A percentile compares a stretch with the other conserved stretches of the same genome.
These are phyloP conservation scores for Tetracladium maxilliforme DNA, from an alignment of 2,329 filamentous ascomycete genomes.

Conservation along the genomic window DNA sequence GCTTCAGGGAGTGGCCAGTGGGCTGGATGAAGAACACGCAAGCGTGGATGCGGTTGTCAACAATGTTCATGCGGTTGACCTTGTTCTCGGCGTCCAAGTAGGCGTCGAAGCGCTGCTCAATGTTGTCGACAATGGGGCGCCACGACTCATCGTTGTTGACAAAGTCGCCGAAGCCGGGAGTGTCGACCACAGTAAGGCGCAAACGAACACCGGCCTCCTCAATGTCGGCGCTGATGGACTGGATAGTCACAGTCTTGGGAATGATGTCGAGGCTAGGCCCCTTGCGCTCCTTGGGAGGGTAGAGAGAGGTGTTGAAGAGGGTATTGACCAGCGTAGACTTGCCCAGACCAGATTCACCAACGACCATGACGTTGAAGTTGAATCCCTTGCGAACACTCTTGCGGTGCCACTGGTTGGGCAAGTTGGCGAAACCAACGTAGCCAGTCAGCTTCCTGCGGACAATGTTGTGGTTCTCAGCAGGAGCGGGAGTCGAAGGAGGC, in stretches of 20 bases:
- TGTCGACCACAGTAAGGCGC: slow-evolving; percentile 92
- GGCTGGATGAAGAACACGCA: slow-evolving; percentile 99
- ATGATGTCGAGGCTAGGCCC: slow-evolving; percentile 94
- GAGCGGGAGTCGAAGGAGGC: slow-evolving; percentile 18
- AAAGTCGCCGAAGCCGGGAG: slow-evolving; percentile 95
- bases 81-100: slow-evolving; percentile 99
- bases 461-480: slow-evolving; percentile 77
- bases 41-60: slow-evolving; percentile 97
- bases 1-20: slow-evolving; percentile 95
- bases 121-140: slow-evolving; percentile 98
- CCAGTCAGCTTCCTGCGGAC: slow-evolving; percentile 96
- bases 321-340: slow-evolving; percentile 99
- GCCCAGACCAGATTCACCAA: slow-evolving; percentile 97
- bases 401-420: slow-evolving; percentile 99
- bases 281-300: slow-evolving; percentile 97
- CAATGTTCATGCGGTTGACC: slow-evolving; percentile 99
- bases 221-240: slow-evolving; percentile 91
- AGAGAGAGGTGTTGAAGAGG: slow-evolving; percentile 97
- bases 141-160: slow-evolving; percentile 99
- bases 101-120: slow-evolving; percentile 96
- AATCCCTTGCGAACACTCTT: slow-evolving; percentile 99
- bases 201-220: slow-evolving; percentile 97
- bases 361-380: slow-evolving; percentile 99
- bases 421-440: slow-evolving; percentile 96
- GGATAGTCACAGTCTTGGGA: slow-evolving; percentile 92